phyloP scores from a whole-genome alignment of 306 rosid species.

The Astragalus glycyphyllos region DNA sequence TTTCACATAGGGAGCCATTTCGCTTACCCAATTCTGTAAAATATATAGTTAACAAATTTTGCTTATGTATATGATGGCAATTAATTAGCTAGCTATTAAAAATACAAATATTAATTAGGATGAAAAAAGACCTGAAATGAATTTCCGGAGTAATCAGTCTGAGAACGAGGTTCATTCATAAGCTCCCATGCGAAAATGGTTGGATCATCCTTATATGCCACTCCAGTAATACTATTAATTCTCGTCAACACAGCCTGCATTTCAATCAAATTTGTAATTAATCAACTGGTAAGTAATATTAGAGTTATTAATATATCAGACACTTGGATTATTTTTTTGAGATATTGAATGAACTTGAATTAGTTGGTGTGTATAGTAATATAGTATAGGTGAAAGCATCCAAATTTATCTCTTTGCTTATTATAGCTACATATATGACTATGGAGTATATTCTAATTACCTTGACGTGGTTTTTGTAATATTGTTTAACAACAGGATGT shows the following conservation, averaged over 20 bases:
- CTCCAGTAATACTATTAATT: constrained; percentile 31
- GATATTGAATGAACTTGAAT: too few relatives aligned
- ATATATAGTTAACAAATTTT: neutral
- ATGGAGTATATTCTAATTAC: constrained; percentile 6
- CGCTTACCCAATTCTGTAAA: constrained; percentile 53
- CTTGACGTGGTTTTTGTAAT: constrained; percentile 40
- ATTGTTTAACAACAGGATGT: constrained; percentile 13
- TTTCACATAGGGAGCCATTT: constrained; percentile 49
- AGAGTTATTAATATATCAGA: too few relatives aligned
- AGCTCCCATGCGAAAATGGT: constrained; percentile 52
- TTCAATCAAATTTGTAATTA: neutral
- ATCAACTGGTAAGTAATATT: too few relatives aligned
- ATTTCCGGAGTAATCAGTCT: constrained; percentile 38
- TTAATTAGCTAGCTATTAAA: neutral
- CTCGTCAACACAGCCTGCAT: constrained; percentile 31
- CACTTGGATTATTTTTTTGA: too few relatives aligned
- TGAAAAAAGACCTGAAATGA: constrained; percentile 44
- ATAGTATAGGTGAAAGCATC: too few relatives aligned
- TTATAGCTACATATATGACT: neutral
- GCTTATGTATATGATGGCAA: neutral
- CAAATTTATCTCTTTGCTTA: neutral
- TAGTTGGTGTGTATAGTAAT: too few relatives aligned
- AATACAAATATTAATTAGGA: too few relatives aligned
- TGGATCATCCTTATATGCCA: constrained; percentile 32
- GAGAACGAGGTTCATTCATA: constrained; percentile 54